These are phyloP conservation scores for Acanthamoeba castellanii DNA, from an alignment of 208 protist genomes.

Conservation along the genomic window DNA sequence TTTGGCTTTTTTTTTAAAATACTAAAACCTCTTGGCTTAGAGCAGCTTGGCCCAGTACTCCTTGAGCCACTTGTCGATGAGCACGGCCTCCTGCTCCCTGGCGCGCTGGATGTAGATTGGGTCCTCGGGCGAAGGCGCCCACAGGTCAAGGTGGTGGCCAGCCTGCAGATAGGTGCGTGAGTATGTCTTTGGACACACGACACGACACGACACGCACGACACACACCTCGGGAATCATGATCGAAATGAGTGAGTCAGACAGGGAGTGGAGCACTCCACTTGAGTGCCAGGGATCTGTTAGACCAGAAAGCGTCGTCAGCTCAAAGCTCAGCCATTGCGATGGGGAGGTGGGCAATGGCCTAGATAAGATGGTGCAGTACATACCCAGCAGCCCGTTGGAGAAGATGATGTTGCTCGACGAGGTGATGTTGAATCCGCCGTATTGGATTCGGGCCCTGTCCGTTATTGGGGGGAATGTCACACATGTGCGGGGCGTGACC, in stretches of 20 bases:
- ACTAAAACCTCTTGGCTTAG: too few relatives aligned
- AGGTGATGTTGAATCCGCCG: constrained; percentile 36
- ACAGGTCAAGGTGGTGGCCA: constrained; percentile 91
- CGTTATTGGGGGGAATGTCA: background rate
- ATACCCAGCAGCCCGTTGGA: constrained; percentile 89
- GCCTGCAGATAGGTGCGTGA: constrained; percentile 67
- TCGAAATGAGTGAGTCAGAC: constrained; percentile 72
- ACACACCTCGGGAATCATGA: constrained; percentile 47
- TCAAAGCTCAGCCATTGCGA: too few relatives aligned
- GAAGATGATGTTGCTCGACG: constrained; percentile 91
- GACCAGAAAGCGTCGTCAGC: too few relatives aligned
- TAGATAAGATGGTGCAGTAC: too few relatives aligned
- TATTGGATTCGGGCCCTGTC: background rate
- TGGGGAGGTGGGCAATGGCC: too few relatives aligned
- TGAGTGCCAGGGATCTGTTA: constrained; percentile 87
- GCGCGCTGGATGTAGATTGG: constrained; percentile 80
- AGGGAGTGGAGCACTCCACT: constrained; percentile 77
- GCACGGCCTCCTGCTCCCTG: constrained; percentile 16
- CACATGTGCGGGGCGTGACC: too few relatives aligned
- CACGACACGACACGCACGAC: background rate
- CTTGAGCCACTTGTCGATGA: background rate
- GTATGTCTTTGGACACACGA: too few relatives aligned
- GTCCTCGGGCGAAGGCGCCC: constrained; percentile 86
- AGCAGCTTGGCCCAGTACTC: background rate
- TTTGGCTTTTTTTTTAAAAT: too few relatives aligned